These are phyloP conservation scores for Aspergillus baeticus DNA, from an alignment of 495 filamentous ascomycete species.

Conservation along the genomic window DNA sequence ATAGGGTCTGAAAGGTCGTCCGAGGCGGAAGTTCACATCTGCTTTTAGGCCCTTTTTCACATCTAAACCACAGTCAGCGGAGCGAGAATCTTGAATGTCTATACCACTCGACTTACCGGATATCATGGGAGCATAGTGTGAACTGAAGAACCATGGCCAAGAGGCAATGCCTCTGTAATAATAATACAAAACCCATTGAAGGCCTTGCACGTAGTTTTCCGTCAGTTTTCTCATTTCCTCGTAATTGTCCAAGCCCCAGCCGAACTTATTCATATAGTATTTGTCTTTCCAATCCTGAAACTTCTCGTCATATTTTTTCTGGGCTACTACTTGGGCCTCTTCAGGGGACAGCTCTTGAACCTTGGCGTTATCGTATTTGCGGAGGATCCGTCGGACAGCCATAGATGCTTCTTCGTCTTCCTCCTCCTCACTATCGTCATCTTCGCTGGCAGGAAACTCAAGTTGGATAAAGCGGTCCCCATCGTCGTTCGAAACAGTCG, in stretches of 20 bases:
- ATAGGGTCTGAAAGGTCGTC: slow-evolving; percentile 90
- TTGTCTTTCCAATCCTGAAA: slow-evolving; percentile 91
- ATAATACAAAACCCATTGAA: slow-evolving; percentile 98
- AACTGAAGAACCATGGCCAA: slow-evolving; percentile 97
- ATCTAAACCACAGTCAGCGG: slow-evolving; percentile 48
- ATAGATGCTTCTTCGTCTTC: slow-evolving; percentile 85
- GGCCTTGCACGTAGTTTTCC: slow-evolving; percentile 95
- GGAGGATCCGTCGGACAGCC: slow-evolving; percentile 79
- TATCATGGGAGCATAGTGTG: slow-evolving; percentile 97
- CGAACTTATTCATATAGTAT: slow-evolving; percentile 88
- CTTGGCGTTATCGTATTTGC: slow-evolving; percentile 85
- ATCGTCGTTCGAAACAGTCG: slow-evolving; percentile 72
- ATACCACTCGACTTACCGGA: slow-evolving; percentile 55
- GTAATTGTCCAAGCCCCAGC: slow-evolving; percentile 82
- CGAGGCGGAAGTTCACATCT: slow-evolving; percentile 86
- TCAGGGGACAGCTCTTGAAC: slow-evolving; percentile 76
- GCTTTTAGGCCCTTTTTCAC: slow-evolving; percentile 85
- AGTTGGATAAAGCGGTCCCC: slow-evolving; percentile 79
- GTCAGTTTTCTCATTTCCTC: slow-evolving; percentile 77
- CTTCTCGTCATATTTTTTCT: slow-evolving; percentile 80
- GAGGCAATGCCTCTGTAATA: slow-evolving; percentile 97
- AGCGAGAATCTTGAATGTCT: not conserved
- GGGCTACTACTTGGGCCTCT: slow-evolving; percentile 71
- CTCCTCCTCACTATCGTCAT: slow-evolving; percentile 59
- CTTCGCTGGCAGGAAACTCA: slow-evolving; percentile 58